Conservation (phyloP, 345 rosid species). For the Schrenkiella parvula region DNA sequence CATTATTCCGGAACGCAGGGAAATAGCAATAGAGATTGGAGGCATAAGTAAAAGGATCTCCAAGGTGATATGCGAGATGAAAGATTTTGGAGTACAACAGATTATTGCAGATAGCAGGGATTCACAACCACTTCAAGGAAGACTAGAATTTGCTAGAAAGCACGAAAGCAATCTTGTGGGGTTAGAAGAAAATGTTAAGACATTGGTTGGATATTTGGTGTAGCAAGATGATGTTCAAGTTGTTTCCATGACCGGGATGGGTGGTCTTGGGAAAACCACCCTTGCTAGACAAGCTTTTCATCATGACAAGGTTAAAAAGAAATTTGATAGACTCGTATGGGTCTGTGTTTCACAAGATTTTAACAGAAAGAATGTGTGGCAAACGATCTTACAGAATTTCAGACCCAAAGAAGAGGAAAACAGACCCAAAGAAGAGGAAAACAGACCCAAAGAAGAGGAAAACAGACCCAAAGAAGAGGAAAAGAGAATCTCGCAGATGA, state of each 20-base stretch:
- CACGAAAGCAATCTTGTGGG: constrained; percentile 38
- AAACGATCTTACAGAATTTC: constrained; percentile 28
- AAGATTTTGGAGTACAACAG: neutral
- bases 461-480: too few species aligned
- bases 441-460: constrained; percentile 19
- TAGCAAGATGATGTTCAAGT: neutral
- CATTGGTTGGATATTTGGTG: constrained; percentile 19
- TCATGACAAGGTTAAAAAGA: constrained; percentile 1
- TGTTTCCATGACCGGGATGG: constrained; percentile 43
- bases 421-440: constrained; percentile 17
- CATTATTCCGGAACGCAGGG: neutral
- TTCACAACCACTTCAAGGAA: too few species aligned
- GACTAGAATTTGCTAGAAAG: neutral
- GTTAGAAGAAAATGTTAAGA: constrained; percentile 16
- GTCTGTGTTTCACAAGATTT: constrained; percentile 34
- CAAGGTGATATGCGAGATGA: neutral
- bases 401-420: constrained; percentile 22
- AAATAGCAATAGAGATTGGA: neutral
- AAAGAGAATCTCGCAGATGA: constrained; percentile 11
- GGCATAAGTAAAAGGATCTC: neutral
- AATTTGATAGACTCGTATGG: constrained; percentile 33
- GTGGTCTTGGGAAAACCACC: constrained; percentile 48
- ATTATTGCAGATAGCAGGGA: neutral
- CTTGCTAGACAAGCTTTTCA: constrained; percentile 30
- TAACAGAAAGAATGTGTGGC: constrained; percentile 20